Evolutionary conservation across 2,329 filamentous ascomycete species (phyloP).

Genomic region (Colletotrichum musae): DNA sequence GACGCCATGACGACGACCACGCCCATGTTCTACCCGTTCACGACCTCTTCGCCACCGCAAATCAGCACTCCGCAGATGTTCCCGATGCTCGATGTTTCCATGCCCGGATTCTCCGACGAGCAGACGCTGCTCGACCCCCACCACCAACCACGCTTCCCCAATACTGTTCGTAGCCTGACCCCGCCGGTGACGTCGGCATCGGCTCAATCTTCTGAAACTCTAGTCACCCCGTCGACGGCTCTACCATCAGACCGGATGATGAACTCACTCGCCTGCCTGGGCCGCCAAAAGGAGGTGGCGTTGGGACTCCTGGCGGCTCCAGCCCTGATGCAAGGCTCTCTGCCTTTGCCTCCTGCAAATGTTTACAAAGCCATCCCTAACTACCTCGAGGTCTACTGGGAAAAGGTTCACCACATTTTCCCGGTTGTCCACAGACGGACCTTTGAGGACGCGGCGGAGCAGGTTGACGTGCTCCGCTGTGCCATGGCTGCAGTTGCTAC

Average conservation of each 20-base stretch:
- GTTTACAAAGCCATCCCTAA: conserved; percentile 61
- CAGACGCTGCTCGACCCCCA: conserved; percentile 52
- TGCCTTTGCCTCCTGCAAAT: conserved; percentile 48
- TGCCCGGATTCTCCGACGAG: conserved; percentile 55
- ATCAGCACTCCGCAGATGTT: conserved; percentile 49
- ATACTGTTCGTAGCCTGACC: conserved; percentile 65
- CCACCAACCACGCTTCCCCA: conserved; percentile 54
- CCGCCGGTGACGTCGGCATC: conserved; percentile 60
- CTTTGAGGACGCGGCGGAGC: conserved; percentile 58
- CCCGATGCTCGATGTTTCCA: conserved; percentile 52
- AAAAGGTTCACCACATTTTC: conserved; percentile 62
- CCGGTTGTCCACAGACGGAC: conserved; percentile 66
- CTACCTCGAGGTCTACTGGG: conserved; percentile 69
- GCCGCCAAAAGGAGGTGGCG: conserved; percentile 58
- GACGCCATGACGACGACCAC: conserved; percentile 46
- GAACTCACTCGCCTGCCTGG: conserved; percentile 53
- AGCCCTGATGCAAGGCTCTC: conserved; percentile 54
- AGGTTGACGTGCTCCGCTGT: conserved; percentile 61
- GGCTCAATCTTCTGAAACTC: conserved; percentile 63
- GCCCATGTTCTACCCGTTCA: conserved; percentile 49
- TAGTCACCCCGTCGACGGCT: conserved; percentile 62
- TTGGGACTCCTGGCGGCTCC: conserved; percentile 53
- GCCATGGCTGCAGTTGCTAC: conserved; percentile 72
- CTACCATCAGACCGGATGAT: conserved; percentile 53
- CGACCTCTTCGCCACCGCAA: conserved; percentile 47